Evolutionary conservation across 768 basidiomycete species (phyloP), one percentile per base, ranked within the genome.

Genomic region (Suillus sp.): DNA sequence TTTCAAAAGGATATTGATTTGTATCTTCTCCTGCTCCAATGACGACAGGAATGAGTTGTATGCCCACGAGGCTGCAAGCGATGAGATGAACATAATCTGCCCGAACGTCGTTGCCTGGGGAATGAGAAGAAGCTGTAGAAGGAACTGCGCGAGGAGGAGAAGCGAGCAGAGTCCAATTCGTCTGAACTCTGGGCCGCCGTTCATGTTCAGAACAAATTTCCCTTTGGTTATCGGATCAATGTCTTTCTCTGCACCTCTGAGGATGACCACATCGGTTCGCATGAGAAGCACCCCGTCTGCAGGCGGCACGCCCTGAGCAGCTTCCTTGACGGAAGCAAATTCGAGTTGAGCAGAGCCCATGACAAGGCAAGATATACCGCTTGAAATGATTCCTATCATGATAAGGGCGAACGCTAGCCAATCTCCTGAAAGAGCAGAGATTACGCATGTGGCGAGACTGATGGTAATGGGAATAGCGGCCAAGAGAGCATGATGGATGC

Each of bases 31-130:
- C 54, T 70, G 72, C 59, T 83, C 80, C 71, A 83, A 65, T 1
- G 72, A 74, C 14, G 76, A 72, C 30, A 78, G 69, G 47, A 71
- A 78, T 1, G 74, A 70, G 43, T 78, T 78, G 54, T 78, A 77
- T 3, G 30, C 64, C 77, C 77, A 78, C 0, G 77, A 78, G 8
- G 75, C 70, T 10, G 64, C 71, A 10, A 78, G 69, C 0, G 77
- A 66, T 1, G 59, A 37, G 38, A 78, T 59, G 61, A 78, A 78
- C 73, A 78, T 63, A 61, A 76, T 65, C 61, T 78, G 77, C 13
- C 78, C 77, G 10, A 78, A 77, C 34, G 77, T 69, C 7, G 62
- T 40, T 20, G 66, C 72, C 54, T 78, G 77, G 2, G 77, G 77
- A 16, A 78, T 75, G 43, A 78, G 70, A 55, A 78, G 67, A 3